Conservation (phyloP, 176 grass and related monocot species). For the Carex littledalei region DNA sequence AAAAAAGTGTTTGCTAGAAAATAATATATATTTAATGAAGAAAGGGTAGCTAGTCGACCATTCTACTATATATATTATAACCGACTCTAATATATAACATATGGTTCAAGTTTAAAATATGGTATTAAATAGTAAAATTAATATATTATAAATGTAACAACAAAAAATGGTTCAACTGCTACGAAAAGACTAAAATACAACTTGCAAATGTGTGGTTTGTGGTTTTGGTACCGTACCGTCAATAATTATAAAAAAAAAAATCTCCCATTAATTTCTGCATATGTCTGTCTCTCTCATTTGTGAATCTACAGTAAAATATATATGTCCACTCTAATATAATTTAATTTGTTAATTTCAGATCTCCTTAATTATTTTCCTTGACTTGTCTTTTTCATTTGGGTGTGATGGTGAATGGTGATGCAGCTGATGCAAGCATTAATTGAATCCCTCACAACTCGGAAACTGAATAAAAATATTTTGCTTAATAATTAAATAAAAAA, state of each 20-base stretch:
- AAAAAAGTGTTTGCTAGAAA: not conserved
- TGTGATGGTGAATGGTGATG: not conserved
- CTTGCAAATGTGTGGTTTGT: not conserved
- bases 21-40: too few relatives aligned
- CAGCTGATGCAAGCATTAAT: not conserved
- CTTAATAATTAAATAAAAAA: not conserved
- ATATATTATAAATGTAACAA: not conserved
- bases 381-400: not conserved
- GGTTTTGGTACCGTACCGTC: not conserved
- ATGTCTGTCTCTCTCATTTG: not conserved
- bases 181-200: not conserved
- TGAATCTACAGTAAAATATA: not conserved
- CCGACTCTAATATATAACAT: too few relatives aligned
- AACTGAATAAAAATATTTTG: not conserved
- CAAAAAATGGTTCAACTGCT: not conserved
- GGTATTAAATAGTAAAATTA: too few relatives aligned
- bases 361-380: not conserved
- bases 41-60: too few relatives aligned
- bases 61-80: too few relatives aligned
- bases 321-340: not conserved
- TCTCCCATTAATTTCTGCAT: constrained; percentile 1
- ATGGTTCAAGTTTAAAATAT: too few relatives aligned
- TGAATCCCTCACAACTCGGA: not conserved
- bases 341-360: not conserved
- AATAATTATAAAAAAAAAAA: not conserved